phyloP scores from a whole-genome alignment of 2,329 filamentous ascomycete genomes.

The Talaromyces albobiverticillius region DNA sequence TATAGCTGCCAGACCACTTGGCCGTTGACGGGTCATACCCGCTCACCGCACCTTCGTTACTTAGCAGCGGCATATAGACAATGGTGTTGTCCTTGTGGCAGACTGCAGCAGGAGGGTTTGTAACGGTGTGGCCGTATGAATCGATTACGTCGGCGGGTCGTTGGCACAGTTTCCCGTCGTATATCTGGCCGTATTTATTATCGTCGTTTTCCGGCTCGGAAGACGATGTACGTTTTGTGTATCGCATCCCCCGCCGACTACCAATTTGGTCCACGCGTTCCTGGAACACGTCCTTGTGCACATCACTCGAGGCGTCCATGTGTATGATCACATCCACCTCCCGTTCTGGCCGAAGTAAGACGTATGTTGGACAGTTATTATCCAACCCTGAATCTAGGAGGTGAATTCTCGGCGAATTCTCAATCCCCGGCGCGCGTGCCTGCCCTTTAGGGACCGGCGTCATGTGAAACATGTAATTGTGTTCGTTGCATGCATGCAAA shows the following conservation, averaged over 20 bases:
- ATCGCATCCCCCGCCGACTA: slow-evolving; percentile 12
- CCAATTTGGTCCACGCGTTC: slow-evolving; percentile 14
- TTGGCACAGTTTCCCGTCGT: slow-evolving; percentile 3
- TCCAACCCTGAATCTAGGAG: slow-evolving; percentile 13
- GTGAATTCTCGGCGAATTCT: slow-evolving; percentile 13
- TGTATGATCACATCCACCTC: slow-evolving; percentile 13
- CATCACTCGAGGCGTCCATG: slow-evolving; percentile 14
- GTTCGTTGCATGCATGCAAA: slow-evolving; percentile 15
- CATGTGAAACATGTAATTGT: slow-evolving; percentile 14
- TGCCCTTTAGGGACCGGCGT: slow-evolving; percentile 7
- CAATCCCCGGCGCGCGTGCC: slow-evolving; percentile 12
- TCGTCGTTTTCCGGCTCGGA: not conserved
- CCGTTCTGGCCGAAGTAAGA: slow-evolving; percentile 12
- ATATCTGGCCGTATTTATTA: slow-evolving; percentile 9
- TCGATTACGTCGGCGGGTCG: slow-evolving; percentile 7
- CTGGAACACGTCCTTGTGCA: slow-evolving; percentile 13
- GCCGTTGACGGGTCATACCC: slow-evolving; percentile 13
- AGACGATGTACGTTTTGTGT: slow-evolving; percentile 5
- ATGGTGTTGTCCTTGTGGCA: slow-evolving; percentile 14
- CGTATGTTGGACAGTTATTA: slow-evolving; percentile 15
- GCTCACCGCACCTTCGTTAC: slow-evolving; percentile 11
- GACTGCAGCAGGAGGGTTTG: slow-evolving; percentile 10
- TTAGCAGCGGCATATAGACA: slow-evolving; percentile 13
- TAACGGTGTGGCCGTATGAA: slow-evolving; percentile 15
- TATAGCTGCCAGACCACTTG: slow-evolving; percentile 15